These are phyloP conservation scores for Rhodomyrtus psidioides DNA, from an alignment of 441 rosid genomes.

Conservation along the genomic window DNA sequence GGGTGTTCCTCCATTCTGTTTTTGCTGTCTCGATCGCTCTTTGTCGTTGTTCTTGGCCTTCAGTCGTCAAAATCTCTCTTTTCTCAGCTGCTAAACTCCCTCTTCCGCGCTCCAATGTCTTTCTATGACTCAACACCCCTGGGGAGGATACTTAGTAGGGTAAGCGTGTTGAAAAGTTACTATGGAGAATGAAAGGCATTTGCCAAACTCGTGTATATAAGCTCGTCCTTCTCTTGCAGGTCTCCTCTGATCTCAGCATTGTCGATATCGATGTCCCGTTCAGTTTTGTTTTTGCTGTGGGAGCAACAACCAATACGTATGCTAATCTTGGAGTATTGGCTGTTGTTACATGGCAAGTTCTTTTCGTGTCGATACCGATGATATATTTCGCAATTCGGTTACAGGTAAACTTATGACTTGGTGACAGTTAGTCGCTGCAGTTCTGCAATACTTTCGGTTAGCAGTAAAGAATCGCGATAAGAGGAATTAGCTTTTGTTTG, in stretches of 20 bases:
- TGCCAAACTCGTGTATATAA: background rate
- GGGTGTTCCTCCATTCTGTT: conserved; percentile 39
- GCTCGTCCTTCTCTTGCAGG: conserved; percentile 21
- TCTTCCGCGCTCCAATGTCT: conserved; percentile 91
- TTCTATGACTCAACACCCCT: conserved; percentile 95
- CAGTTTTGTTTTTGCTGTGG: conserved; percentile 48
- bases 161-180: conserved; percentile 13
- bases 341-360: conserved; percentile 87
- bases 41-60: conserved; percentile 48
- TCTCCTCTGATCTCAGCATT: conserved; percentile 86
- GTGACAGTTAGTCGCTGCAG: background rate
- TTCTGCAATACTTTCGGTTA: background rate
- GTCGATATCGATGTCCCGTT: conserved; percentile 92
- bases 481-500: background rate
- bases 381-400: conserved; percentile 52
- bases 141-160: conserved; percentile 94
- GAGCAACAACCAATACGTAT: conserved; percentile 49
- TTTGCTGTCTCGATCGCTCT: conserved; percentile 49
- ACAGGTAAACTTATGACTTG: conserved; percentile 42
- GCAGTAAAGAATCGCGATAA: background rate
- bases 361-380: conserved; percentile 82
- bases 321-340: conserved; percentile 73
- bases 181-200: background rate
- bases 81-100: conserved; percentile 75
- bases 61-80: conserved; percentile 72